Evolutionary conservation across 306 rosid genomes (phyloP).

Genomic region (Crataegus laevigata): DNA sequence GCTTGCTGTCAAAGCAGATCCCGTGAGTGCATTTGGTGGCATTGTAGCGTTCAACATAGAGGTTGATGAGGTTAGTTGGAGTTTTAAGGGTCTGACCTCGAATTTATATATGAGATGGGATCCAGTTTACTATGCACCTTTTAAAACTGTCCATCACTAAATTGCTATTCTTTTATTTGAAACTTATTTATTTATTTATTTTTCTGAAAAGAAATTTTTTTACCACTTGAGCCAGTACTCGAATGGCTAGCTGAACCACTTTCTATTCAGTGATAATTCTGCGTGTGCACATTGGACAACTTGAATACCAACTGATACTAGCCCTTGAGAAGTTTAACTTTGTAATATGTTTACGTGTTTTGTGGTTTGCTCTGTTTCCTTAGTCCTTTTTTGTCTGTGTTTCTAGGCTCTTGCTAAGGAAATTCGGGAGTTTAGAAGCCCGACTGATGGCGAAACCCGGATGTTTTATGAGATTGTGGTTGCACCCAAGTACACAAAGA

Average conservation of each 20-base stretch:
- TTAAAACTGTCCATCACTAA: neutral
- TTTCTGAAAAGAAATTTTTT: neutral
- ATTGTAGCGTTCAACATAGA: conserved; percentile 84
- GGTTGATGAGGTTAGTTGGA: conserved; percentile 71
- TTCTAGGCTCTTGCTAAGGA: conserved; percentile 77
- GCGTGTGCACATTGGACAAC: neutral
- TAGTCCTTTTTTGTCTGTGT: neutral
- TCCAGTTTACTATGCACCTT: neutral
- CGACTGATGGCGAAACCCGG: conserved; percentile 81
- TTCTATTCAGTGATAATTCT: neutral
- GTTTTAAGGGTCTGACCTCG: neutral
- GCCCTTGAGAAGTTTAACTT: neutral
- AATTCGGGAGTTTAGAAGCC: conserved; percentile 86
- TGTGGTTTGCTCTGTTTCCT: neutral
- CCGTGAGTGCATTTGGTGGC: conserved; percentile 95
- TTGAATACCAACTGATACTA: neutral
- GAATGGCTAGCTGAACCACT: neutral
- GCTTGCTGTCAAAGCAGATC: conserved; percentile 86
- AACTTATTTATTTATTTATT: too few relatives aligned
- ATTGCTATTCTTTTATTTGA: too few relatives aligned
- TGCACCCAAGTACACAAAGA: conserved; percentile 79
- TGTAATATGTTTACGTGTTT: neutral
- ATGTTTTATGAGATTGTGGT: conserved; percentile 98
- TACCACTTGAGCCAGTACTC: neutral
- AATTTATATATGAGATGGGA: neutral